A percentile compares a stretch with the other conserved stretches of the same genome.
These are phyloP conservation scores for Coemansia sp. DNA, from an alignment of 192 early-diverging fungal genomes.

Conservation along the genomic window DNA sequence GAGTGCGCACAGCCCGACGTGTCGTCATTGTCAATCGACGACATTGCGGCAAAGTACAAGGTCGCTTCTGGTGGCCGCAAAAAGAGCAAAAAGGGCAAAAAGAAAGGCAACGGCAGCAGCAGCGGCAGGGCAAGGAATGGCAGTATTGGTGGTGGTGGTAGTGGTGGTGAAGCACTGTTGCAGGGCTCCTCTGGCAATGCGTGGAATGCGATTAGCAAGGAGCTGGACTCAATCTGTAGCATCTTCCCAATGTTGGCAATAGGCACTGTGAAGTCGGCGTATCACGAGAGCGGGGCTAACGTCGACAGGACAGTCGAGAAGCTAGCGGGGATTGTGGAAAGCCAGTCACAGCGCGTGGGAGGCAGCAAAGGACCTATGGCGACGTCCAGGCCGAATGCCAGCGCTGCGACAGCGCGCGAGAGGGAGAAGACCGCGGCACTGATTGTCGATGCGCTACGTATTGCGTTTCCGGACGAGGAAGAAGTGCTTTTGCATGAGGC, in stretches of 20 bases:
- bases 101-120: neutral
- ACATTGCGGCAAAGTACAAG: conserved; percentile 7
- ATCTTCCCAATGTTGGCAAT: conserved; percentile 38
- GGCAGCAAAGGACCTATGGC: conserved; percentile 1
- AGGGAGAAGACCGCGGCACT: neutral
- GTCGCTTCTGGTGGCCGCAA: neutral
- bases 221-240: conserved; percentile 31
- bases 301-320: conserved; percentile 10
- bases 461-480: conserved; percentile 30
- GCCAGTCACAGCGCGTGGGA: neutral
- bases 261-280: conserved; percentile 29
- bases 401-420: neutral
- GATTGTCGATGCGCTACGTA: conserved; percentile 9
- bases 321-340: conserved; percentile 15
- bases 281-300: conserved; percentile 41
- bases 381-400: neutral
- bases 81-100: neutral
- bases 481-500: conserved; percentile 17
- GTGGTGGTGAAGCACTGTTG: conserved; percentile 5
- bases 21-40: neutral
- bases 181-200: conserved; percentile 22
- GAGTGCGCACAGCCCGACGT: neutral
- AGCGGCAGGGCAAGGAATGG: neutral
- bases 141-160: neutral
- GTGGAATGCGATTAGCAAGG: conserved; percentile 35